phyloP scores from a whole-genome alignment of 495 filamentous ascomycete species.

The Penicillium waksmanii region DNA sequence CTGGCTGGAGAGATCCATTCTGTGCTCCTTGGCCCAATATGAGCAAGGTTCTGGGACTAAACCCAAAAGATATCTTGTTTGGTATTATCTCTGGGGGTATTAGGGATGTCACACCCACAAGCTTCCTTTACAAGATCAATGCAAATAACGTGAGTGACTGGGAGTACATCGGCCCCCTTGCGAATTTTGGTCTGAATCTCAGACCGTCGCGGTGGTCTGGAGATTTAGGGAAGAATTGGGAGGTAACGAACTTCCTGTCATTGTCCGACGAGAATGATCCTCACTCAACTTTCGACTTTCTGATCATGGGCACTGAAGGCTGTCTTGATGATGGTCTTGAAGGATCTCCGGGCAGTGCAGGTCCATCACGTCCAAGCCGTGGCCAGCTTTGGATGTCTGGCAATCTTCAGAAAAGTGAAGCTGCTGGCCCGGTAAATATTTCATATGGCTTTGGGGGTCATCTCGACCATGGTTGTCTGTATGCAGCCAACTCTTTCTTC shows the following conservation, averaged over 20 bases:
- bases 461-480: slow-evolving; percentile 21
- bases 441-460: slow-evolving; percentile 18
- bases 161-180: slow-evolving; percentile 9
- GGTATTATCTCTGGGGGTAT: slow-evolving; percentile 13
- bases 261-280: slow-evolving; percentile 3
- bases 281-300: slow-evolving; percentile 3
- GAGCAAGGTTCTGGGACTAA: slow-evolving; percentile 7
- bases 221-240: slow-evolving; percentile 23
- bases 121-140: slow-evolving; percentile 8
- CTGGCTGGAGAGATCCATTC: slow-evolving; percentile 18
- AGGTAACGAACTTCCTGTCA: slow-evolving; percentile 22
- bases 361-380: slow-evolving; percentile 15
- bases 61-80: not conserved
- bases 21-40: slow-evolving; percentile 15
- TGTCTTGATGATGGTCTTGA: slow-evolving; percentile 4
- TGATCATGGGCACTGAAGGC: slow-evolving; percentile 25
- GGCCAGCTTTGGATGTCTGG: slow-evolving; percentile 26
- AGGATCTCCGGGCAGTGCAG: not conserved
- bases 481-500: slow-evolving; percentile 25
- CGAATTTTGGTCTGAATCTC: slow-evolving; percentile 9
- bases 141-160: slow-evolving; percentile 1
- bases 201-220: slow-evolving; percentile 24
- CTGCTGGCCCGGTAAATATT: slow-evolving; percentile 1
- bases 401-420: slow-evolving; percentile 3
- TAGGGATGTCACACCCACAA: slow-evolving; percentile 7